These are phyloP conservation scores for Penicillium sp. DNA, from an alignment of 2,329 filamentous ascomycete genomes.

Conservation along the genomic window DNA sequence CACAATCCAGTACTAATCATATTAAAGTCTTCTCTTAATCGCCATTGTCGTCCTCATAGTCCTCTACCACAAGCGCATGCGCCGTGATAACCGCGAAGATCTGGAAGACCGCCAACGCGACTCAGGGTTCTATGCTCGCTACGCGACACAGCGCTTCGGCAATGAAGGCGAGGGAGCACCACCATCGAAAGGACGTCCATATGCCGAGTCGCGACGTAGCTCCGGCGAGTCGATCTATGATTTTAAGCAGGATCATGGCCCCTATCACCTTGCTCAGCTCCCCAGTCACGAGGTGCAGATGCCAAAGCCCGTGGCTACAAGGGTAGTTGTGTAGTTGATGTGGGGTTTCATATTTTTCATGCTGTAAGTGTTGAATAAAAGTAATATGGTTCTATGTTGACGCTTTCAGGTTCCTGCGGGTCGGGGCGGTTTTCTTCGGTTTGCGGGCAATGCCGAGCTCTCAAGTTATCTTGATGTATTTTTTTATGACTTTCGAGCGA, in stretches of 20 bases:
- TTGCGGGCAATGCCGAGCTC: not conserved
- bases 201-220: not conserved
- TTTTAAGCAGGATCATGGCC: constrained; percentile 8
- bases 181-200: not conserved
- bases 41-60: constrained; percentile 5
- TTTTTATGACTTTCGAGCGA: constrained; percentile 3
- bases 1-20: not conserved
- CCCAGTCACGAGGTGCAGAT: not conserved
- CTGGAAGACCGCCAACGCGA: constrained; percentile 1
- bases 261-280: constrained; percentile 3
- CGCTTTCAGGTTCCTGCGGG: constrained; percentile 1
- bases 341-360: not conserved
- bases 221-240: constrained; percentile 4
- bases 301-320: not conserved
- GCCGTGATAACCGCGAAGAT: constrained; percentile 1
- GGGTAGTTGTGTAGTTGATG: not conserved
- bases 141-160: constrained; percentile 1
- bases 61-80: constrained; percentile 1
- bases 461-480: not conserved
- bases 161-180: not conserved
- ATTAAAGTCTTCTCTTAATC: not conserved
- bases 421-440: not conserved
- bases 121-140: constrained; percentile 3
- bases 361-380: not conserved
- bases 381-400: not conserved